Percentiles rank a stretch among this genome's conserved stretches.
Evolutionary conservation across 192 early-diverging fungal genomes (phyloP).

Genomic region (Coemansia sp.): DNA sequence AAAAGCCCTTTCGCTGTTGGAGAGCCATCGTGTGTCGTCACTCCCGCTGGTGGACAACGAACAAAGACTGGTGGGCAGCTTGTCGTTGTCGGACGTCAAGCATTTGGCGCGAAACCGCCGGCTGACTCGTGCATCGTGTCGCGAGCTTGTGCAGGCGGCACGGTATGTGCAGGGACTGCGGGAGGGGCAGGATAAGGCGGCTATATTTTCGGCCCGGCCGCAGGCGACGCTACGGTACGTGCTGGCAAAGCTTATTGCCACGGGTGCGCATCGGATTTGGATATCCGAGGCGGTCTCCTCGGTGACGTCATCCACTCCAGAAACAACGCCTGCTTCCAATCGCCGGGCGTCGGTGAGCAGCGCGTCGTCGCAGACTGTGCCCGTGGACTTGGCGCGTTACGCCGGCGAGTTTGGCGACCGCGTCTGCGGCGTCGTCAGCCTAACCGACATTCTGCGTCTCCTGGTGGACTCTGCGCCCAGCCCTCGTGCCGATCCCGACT

Average conservation of each 20-base stretch:
- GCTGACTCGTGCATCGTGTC: conserved; percentile 59
- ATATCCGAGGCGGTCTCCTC: conserved; percentile 43
- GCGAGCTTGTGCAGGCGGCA: conserved; percentile 63
- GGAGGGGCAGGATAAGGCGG: conserved; percentile 63
- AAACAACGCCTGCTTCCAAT: background rate
- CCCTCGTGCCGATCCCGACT: conserved; percentile 20
- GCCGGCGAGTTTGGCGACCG: conserved; percentile 39
- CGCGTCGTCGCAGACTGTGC: conserved; percentile 40
- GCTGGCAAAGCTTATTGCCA: conserved; percentile 76
- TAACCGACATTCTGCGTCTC: conserved; percentile 75
- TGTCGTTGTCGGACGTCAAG: conserved; percentile 47
- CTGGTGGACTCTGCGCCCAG: conserved; percentile 49
- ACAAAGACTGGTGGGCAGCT: conserved; percentile 27
- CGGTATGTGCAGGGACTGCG: conserved; percentile 63
- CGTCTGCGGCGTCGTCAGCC: conserved; percentile 67
- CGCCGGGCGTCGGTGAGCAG: conserved; percentile 41
- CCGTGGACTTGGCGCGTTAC: conserved; percentile 20
- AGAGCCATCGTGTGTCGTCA: conserved; percentile 44
- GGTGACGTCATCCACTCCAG: conserved; percentile 5
- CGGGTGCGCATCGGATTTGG: conserved; percentile 81
- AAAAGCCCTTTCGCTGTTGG: conserved; percentile 65
- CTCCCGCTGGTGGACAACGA: conserved; percentile 46
- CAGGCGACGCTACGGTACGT: conserved; percentile 70
- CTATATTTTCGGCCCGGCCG: conserved; percentile 74
- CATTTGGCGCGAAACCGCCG: conserved; percentile 46